Evolutionary conservation across 2,329 filamentous ascomycete genomes (phyloP), one percentile per base, ranked within the genome.

Genomic region (Arthrinium phaeospermum): DNA sequence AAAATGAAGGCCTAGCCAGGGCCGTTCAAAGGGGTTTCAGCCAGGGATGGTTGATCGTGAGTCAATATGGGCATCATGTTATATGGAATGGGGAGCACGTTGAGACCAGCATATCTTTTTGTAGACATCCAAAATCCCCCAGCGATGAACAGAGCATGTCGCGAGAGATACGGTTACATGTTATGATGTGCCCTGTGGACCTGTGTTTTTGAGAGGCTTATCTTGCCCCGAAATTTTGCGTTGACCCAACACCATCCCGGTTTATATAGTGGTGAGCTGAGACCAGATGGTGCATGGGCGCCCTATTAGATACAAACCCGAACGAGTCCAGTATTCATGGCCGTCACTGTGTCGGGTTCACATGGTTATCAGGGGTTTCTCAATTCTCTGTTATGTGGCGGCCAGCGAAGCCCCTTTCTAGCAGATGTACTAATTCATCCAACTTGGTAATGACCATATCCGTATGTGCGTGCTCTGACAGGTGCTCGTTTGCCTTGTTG

Each of bases 331-430:
- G 10, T 22, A n/a, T 61, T 41, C 12, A 30, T 27, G 47, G 8
- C n/a, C n/a, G 7, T 61, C 30, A n/a, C 16, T 37, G 30, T 34
- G n/a, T 34, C 14, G 24, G 30, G 51, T 57, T 27, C 8, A 16
- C 27, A 19, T 30, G 8, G 14, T n/a, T 22, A 22, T 37, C 8
- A 37, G 30, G 37, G 30, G 30, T 14, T 57, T n/a, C 34, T 64
- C 34, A 41, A 41, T 41, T 64, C 22, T 64, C 57, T 22, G 30
- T 16, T 45, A 68, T 68, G 8, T 81, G 76, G 67, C 83, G 80
- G 5, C 91, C 92, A 70, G 88, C 85, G 78, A 96, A 96, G 0
- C 95, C 95, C 1, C 87, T 83, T 74, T 97, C 94, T 37, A 98
- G 83, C 10, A 97, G 86, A 13, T 85, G 86, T 70, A 96, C 89